These are phyloP conservation scores for Monilinia polystroma DNA, from an alignment of 2,329 filamentous ascomycete genomes.

Conservation along the genomic window DNA sequence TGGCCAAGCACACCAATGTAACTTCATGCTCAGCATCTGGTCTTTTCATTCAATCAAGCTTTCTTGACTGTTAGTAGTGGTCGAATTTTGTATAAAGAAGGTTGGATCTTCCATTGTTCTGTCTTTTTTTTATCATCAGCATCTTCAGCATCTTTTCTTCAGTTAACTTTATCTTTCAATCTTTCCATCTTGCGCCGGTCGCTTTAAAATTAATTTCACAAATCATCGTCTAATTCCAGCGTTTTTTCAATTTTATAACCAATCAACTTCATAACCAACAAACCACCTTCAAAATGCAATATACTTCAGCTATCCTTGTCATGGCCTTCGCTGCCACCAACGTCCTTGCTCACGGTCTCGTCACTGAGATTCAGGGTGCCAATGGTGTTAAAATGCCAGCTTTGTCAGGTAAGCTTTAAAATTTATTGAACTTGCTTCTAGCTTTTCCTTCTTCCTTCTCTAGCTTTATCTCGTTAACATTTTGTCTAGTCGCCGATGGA, in stretches of 20 bases:
- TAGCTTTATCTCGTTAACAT: conserved; percentile 26
- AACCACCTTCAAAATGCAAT: conserved; percentile 47
- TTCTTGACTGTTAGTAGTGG: conserved; percentile 26
- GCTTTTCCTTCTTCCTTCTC: conserved; percentile 24
- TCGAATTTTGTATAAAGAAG: conserved; percentile 34
- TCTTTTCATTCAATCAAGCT: conserved; percentile 32
- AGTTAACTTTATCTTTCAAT: conserved; percentile 27
- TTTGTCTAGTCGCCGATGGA: conserved; percentile 55
- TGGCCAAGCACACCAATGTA: conserved; percentile 13
- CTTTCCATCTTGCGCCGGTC: conserved; percentile 36
- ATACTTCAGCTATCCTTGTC: conserved; percentile 47
- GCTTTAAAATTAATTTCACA: conserved; percentile 23
- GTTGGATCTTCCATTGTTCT: conserved; percentile 18
- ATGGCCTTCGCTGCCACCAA: conserved; percentile 47
- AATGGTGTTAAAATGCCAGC: conserved; percentile 64
- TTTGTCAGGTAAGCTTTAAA: conserved; percentile 47
- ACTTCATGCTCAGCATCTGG: conserved; percentile 32
- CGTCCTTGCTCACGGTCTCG: conserved; percentile 57
- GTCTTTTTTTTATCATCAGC: conserved; percentile 35
- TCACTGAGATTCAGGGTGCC: conserved; percentile 56
- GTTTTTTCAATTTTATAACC: conserved; percentile 10
- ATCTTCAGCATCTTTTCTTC: conserved; percentile 26
- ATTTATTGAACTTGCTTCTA: neutral
- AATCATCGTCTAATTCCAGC: conserved; percentile 17
- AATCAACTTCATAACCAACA: conserved; percentile 18